Evolutionary conservation across 2,329 filamentous ascomycete genomes (phyloP).

Genomic region (Fusarium devonianum): DNA sequence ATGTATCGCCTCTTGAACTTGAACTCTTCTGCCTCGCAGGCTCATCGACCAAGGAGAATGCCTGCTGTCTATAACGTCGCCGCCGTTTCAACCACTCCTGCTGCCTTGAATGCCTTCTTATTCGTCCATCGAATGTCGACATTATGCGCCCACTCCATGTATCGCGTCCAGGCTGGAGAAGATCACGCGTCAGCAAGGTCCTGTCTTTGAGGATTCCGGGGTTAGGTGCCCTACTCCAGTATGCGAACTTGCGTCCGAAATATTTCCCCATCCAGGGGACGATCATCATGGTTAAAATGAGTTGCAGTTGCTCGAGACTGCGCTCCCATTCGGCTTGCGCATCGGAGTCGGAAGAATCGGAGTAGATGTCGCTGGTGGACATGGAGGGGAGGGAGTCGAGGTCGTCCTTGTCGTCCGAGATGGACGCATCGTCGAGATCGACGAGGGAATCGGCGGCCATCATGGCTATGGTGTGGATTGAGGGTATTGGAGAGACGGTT

Average conservation of each 20-base stretch:
- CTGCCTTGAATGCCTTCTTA: slow-evolving; percentile 68
- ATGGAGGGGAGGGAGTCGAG: slow-evolving; percentile 71
- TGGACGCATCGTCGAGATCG: slow-evolving; percentile 57
- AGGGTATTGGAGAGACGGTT: too few species aligned
- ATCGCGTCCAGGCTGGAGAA: slow-evolving; percentile 82
- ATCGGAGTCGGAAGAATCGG: slow-evolving; percentile 72
- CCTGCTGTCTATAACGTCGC: slow-evolving; percentile 54
- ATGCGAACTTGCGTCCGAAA: slow-evolving; percentile 91
- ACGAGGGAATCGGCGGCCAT: slow-evolving; percentile 55
- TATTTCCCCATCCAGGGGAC: slow-evolving; percentile 96
- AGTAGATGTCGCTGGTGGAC: slow-evolving; percentile 63
- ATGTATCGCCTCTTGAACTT: slow-evolving; percentile 6
- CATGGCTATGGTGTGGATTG: slow-evolving; percentile 32
- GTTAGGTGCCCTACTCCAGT: slow-evolving; percentile 76
- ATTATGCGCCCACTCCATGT: slow-evolving; percentile 92
- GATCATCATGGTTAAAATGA: slow-evolving; percentile 91
- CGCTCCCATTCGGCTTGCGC: slow-evolving; percentile 96
- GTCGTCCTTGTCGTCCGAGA: slow-evolving; percentile 61
- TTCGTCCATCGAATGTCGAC: slow-evolving; percentile 75
- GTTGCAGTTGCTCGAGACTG: slow-evolving; percentile 90
- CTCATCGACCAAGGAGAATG: slow-evolving; percentile 1
- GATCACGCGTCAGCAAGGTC: slow-evolving; percentile 20
- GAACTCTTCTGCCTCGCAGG: not conserved
- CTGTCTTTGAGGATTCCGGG: not conserved
- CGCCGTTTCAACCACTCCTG: slow-evolving; percentile 68